Conservation (phyloP, 208 protist genomes). For the Crithidia bombi region DNA sequence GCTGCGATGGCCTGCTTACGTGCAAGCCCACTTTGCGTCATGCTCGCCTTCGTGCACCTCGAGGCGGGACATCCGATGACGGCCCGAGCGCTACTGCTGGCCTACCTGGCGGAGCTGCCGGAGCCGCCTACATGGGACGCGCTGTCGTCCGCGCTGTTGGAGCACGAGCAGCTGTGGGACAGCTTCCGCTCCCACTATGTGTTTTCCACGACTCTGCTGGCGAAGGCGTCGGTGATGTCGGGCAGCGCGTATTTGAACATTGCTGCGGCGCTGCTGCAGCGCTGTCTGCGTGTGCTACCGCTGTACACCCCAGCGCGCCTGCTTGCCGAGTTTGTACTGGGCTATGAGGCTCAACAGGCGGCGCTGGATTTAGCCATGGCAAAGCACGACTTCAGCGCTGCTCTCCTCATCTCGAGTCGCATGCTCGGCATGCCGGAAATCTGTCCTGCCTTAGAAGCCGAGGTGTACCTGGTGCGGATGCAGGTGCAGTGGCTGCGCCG, state of each 20-base stretch:
- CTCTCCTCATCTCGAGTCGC: constrained; percentile 39
- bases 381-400: constrained; percentile 35
- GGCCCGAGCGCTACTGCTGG: constrained; percentile 61
- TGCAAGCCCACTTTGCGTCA: constrained; percentile 58
- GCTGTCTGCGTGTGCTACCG: constrained; percentile 60
- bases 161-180: constrained; percentile 42
- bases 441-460: constrained; percentile 44
- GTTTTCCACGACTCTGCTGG: constrained; percentile 61
- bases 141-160: background rate
- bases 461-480: constrained; percentile 52
- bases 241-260: constrained; percentile 76
- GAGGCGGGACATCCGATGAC: constrained; percentile 51
- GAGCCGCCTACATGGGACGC: constrained; percentile 29
- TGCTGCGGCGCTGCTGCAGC: constrained; percentile 66
- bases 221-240: constrained; percentile 80
- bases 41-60: constrained; percentile 64
- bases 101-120: constrained; percentile 71
- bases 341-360: constrained; percentile 60
- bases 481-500: constrained; percentile 49
- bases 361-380: constrained; percentile 34
- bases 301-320: constrained; percentile 59
- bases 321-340: constrained; percentile 72
- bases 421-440: constrained; percentile 61
- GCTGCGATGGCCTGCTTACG: background rate
- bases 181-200: constrained; percentile 70